Base-by-base conservation (phyloP, 805 yeast species). In the Vanderwaltozyma tropicalis region DNA sequence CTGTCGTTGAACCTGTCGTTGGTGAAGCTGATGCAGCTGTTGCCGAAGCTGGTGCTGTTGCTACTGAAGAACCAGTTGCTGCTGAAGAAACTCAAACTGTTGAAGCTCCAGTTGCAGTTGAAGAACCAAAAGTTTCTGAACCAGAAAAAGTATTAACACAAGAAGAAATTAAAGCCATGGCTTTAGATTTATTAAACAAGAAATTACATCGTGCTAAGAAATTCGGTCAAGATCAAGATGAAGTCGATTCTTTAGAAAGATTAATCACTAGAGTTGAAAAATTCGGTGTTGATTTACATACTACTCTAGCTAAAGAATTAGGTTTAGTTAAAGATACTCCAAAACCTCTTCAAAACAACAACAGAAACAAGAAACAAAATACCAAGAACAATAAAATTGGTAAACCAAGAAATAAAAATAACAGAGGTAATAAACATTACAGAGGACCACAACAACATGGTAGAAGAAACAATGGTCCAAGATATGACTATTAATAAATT, bases 271-370 rank as follows among this genome's bases (percentile, higher is more conserved):
- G 63, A 31, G 75, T 87, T 45, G 79, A 80, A 56, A 86, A 84
- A 64, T 88, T 86, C 55, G 97, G 96, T 21, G 74, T 85, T 35
- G 80, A 78, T 43, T 56, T 68, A 26, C 77, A 77, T 40, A 76
- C 82, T 29, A 71, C 78, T 9, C 60, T 81, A 46, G 87, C 86
- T 27, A 66, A 63, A 45, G 87, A 80, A 51, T 66, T 81, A 33
- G 87, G 87, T 0, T 52, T 74, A 31, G 74, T 67, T 34, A 64
- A 63, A 47, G 36, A 31, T 18, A 27, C 38, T 18, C 31, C 43
- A 11, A 40, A 47, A 22, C 42, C 42, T 11, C 19, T 25, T 15
- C 38, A 38, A 14, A 32, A 19, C 4, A 37, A 30, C 12, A 21
- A 13, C n/a, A 45, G 29, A 10, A 41, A 31, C n/a, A 37, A 37